phyloP scores from a whole-genome alignment of 805 yeast species.

The Clavispora phyllophila region DNA sequence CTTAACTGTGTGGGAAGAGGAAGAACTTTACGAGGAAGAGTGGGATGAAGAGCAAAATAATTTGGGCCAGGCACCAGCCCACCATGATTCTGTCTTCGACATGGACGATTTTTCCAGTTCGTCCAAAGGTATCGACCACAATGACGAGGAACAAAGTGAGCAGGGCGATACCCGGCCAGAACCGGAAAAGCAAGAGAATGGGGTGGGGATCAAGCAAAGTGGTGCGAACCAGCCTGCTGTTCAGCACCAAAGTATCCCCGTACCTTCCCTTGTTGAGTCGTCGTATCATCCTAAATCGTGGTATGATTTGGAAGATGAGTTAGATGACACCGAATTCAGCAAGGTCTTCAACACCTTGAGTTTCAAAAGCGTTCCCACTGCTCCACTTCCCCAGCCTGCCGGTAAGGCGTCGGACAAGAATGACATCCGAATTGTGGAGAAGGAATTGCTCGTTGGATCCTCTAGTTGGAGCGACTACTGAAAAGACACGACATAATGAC shows the following conservation, averaged over 20 bases:
- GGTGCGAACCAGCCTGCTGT: neutral
- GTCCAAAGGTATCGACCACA: neutral
- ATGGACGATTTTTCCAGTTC: slow-evolving; percentile 11
- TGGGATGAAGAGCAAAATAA: neutral
- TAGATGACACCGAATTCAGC: slow-evolving; percentile 25
- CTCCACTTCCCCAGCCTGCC: neutral
- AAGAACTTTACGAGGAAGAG: slow-evolving; percentile 12
- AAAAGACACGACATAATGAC: slow-evolving; percentile 1
- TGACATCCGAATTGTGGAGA: slow-evolving; percentile 10
- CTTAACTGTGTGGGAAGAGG: slow-evolving; percentile 44
- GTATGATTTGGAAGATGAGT: slow-evolving; percentile 22
- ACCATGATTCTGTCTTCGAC: slow-evolving; percentile 11
- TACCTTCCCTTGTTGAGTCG: slow-evolving; percentile 30
- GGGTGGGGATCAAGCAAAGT: neutral
- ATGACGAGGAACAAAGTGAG: neutral
- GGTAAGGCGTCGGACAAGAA: slow-evolving; percentile 3
- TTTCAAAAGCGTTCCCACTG: slow-evolving; percentile 5
- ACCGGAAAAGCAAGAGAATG: neutral
- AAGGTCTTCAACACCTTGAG: slow-evolving; percentile 12
- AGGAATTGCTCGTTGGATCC: slow-evolving; percentile 8
- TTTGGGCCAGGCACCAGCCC: neutral
- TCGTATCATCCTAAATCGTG: slow-evolving; percentile 27
- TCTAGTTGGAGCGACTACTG: slow-evolving; percentile 9
- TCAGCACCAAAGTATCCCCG: slow-evolving; percentile 7
- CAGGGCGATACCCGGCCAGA: neutral